Base-by-base conservation (phyloP, 768 basidiomycete genomes). In the Stropharia rugosoannulata region DNA sequence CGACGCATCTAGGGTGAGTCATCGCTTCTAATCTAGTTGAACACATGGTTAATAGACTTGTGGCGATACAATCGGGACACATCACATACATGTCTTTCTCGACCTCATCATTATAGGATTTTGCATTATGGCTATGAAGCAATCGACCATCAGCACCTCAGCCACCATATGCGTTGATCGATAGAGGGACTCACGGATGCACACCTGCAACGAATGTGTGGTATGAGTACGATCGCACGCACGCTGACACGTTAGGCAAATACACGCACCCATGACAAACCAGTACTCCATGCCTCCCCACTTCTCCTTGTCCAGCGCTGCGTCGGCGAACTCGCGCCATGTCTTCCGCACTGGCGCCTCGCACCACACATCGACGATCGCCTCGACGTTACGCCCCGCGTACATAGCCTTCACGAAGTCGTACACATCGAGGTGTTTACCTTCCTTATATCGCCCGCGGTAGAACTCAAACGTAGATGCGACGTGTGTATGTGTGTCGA, bases 401-500 rank as follows among this genome's bases (percentile, higher is more conserved):
- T 88, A 90, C 64, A 90, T 66, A 13, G 74, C 84, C 2, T 79
- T 77, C 5, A 88, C 80, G 59, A 94, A 90, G 38, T 87, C 88
- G 66, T 77, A 81, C n/a, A 90, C 73, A n/a, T 75, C 78, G 8
- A 71, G 63, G 59, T 80, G 76, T 51, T 74, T 74, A 0, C 83
- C 85, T 0, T 77, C 68, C 22, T 79, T 82, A 67, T 93, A 95
- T 51, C 81, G 83, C 37, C 62, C 65, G 29, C 76, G 75, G 66
- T 93, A 94, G 15, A 75, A 63, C 1, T 77, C 75, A 61, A 81
- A 94, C 0, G 92, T 95, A 0, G 87, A 82, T 8, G 86, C 75
- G n/a, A 94, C 73, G 63, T 94, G 93, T 0, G 90, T 91, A 71
- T 95, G 93, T 0, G 92, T 94, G 71, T 95, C 93, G 15, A 93